Base-by-base conservation (phyloP, 257 asterid species). In the Osmanthus fragrans region DNA sequence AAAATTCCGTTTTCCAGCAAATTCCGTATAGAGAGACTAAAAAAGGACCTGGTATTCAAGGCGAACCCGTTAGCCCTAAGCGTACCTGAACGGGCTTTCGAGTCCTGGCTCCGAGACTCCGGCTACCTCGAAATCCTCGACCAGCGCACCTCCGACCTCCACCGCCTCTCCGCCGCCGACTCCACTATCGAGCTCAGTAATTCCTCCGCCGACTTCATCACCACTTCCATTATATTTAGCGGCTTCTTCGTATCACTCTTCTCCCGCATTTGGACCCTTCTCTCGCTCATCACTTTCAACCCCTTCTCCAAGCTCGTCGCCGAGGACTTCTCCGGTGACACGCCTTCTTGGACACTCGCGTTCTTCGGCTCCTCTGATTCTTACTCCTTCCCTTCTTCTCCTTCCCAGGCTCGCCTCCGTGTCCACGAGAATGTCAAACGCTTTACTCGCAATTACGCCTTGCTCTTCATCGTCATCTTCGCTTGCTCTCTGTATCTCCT, bases 361-460 rank as follows among this genome's bases (percentile, higher is more conserved):
- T 93, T 95, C 78, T 79, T 91, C 27, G 99, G 96, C 54, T 86
- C 94, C 0, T 64, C 77, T 5, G 89, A 87, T 5, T 95, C 97
- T 6, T 95, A 95, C 80, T 93, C 99, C 27, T 90, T 90, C 45
- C 98, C 99, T 33, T 82, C 96, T 33, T 91, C 97, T 23, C 88
- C 94, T 16, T 88, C 87, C 25, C 99, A 95, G 92, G 93, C 96
- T 64, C 89, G 94, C 64, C 90, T 95, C 71, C 90, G 99, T 29
- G 92, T 90, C 80, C 97, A 93, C 65, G 98, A 95, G 90, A 95
- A 95, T 73, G 89, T 95, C 80, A 95, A 95, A 81, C 96, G 99
- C 73, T 93, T 80, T 70, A 92, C 96, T 23, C 94, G 93, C 83
- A 93, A 95, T 80, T 95, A 93, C 83, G 88, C 97, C 56, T 79